These are phyloP conservation scores for Aspergillus caelatus DNA, from an alignment of 2,329 filamentous ascomycete species.

Conservation along the genomic window DNA sequence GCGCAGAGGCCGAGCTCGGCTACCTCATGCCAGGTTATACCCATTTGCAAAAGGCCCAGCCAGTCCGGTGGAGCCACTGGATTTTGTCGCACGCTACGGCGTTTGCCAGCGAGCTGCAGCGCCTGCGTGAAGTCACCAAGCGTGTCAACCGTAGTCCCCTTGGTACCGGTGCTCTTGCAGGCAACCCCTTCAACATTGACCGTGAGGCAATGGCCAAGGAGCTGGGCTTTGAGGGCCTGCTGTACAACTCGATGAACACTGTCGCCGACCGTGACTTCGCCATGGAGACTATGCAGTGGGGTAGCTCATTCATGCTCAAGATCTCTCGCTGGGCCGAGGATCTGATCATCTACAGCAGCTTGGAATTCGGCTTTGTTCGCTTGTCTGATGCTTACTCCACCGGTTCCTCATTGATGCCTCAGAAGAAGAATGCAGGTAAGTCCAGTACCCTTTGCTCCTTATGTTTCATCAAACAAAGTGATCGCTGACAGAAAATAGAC, in stretches of 20 bases:
- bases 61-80: conserved; percentile 81
- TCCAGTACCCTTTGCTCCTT: not conserved
- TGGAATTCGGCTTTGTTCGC: conserved; percentile 75
- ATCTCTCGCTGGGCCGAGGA: conserved; percentile 82
- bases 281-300: conserved; percentile 80
- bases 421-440: conserved; percentile 72
- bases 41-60: conserved; percentile 80
- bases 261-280: conserved; percentile 82
- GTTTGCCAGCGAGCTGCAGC: conserved; percentile 75
- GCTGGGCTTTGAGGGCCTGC: conserved; percentile 74
- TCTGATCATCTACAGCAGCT: conserved; percentile 77
- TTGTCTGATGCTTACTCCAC: conserved; percentile 80
- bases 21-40: conserved; percentile 87
- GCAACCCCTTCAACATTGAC: conserved; percentile 81
- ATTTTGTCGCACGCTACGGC: conserved; percentile 73
- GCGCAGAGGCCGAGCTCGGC: conserved; percentile 75
- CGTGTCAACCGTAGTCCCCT: conserved; percentile 74
- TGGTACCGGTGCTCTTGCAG: conserved; percentile 75
- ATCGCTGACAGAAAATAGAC: conserved; percentile 46
- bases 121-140: conserved; percentile 71
- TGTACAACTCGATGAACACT: conserved; percentile 76
- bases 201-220: conserved; percentile 77
- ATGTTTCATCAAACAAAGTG: not conserved
- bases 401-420: conserved; percentile 75
- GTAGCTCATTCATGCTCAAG: conserved; percentile 75